Base-by-base conservation (phyloP, 441 rosid species). In the Iberis amara region DNA sequence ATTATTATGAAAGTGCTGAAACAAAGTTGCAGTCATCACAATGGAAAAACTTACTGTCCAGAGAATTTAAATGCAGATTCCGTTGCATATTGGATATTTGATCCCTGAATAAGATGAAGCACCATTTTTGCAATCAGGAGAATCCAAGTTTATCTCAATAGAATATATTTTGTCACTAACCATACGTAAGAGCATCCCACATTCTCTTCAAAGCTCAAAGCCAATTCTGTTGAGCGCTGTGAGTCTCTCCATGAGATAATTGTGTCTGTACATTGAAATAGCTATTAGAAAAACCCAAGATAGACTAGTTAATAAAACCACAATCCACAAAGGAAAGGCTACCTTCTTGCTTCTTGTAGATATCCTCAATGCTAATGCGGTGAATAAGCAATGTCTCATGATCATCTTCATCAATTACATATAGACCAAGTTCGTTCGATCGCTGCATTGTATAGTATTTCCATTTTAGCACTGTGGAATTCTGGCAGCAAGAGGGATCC, bases 331-430 rank as follows among this genome's bases (percentile, higher is more conserved):
- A 30, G n/a, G n/a, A n/a, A 30, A 44, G 38, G 6, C 42, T 71
- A 89, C 97, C 96, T 79, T 86, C 94, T 81, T 89, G 97, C 78
- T 84, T 89, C 73, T 86, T 74, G 66, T 89, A 89, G 48, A 89
- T 86, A 58, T 84, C 91, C 52, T 86, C 94, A 11, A 85, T 76
- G 52, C 73, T 75, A 61, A 89, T 84, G 7, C 74, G 94, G 65
- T 89, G 97, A 59, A 76, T 60, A 64, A 89, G 96, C 59, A 89
- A 66, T 11, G 87, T 82, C 66, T 76, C 87, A 46, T 81, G 79
- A 58, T 89, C 97, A 55, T 86, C 91, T 68, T 85, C 95, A 71
- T 84, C 91, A 59, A 79, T 27, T 27, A 89, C 97, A 75, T 61
- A 79, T 74, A 89, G 74, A 33, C 84, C 86, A 43, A 76, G 64